These are phyloP conservation scores for Coniferiporia sulphurascens DNA, from an alignment of 1,284 basidiomycete species.

Conservation along the genomic window DNA sequence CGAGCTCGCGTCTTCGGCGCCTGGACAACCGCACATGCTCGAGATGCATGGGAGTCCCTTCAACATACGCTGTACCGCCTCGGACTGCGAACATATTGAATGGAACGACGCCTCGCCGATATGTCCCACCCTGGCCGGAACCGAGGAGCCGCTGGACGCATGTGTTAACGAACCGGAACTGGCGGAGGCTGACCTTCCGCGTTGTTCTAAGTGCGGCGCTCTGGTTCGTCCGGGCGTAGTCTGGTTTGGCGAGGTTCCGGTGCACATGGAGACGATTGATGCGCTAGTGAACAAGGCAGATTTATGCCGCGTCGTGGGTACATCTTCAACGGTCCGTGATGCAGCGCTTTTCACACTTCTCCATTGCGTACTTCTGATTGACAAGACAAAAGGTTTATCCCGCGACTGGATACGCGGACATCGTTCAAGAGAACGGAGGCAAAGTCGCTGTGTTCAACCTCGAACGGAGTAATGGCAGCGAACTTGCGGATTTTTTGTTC, in stretches of 20 bases:
- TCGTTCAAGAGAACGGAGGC: slow-evolving; percentile 36
- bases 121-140: slow-evolving; percentile 45
- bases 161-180: slow-evolving; percentile 39
- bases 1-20: slow-evolving; percentile 8
- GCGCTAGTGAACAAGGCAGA: slow-evolving; percentile 45
- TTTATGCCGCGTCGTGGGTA: slow-evolving; percentile 59
- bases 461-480: slow-evolving; percentile 30
- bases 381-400: slow-evolving; percentile 36
- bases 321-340: slow-evolving; percentile 48
- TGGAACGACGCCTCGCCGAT: slow-evolving; percentile 44
- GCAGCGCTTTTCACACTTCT: neutral
- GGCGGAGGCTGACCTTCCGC: slow-evolving; percentile 41
- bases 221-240: slow-evolving; percentile 59
- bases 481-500: slow-evolving; percentile 34
- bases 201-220: slow-evolving; percentile 44
- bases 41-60: slow-evolving; percentile 67
- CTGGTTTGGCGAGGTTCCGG: slow-evolving; percentile 58
- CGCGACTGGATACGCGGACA: slow-evolving; percentile 38
- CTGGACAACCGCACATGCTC: slow-evolving; percentile 32
- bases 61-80: slow-evolving; percentile 47
- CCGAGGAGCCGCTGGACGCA: slow-evolving; percentile 41
- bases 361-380: neutral
- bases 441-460: slow-evolving; percentile 44
- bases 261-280: slow-evolving; percentile 41
- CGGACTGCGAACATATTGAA: slow-evolving; percentile 37